Base-by-base conservation (phyloP, 805 yeast genomes). In the Candida loeiensis region DNA sequence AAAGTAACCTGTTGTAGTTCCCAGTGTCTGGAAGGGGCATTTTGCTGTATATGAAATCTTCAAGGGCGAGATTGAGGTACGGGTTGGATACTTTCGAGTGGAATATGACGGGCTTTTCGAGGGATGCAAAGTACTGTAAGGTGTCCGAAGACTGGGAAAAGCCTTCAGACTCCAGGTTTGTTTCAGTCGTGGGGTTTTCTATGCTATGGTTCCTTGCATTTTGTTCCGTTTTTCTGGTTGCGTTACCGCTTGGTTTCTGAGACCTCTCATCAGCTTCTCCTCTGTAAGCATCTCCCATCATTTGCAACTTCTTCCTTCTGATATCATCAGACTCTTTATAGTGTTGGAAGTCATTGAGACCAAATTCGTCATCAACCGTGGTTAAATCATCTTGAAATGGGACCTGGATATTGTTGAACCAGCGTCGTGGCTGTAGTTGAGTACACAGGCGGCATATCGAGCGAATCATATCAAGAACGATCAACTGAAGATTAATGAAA, bases 21-120 rank as follows among this genome's bases (percentile, higher is more conserved):
- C 29, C 42, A 4, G 34, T 35, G 8, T 50, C 43, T 6, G 58
- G 57, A 0, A 65, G 44, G 1, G 90, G 90, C 63, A 84, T 77
- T 14, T 72, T 59, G 39, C 73, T 71, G 58, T 85, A 93, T 0
- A 93, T 65, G 52, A 76, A 83, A 48, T 85, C 84, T 51, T 93
- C 99, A 4, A 89, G 51, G 1, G 96, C 88, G 12, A 93, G 65
- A 54, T 93, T 93, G 37, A 78, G 50, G 51, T 69, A 79, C 1
- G 98, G 98, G 49, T 84, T 74, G 2, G 64, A 56, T 8, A 83
- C 66, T 18, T 63, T 63, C 0, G 95, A 79, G 0, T 82, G 56
- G 24, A 86, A 69, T 1, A 81, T 66, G 14, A 80, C 61, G 4
- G 87, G 82, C n/a, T 51, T 49, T 19, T 50, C 42, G 3, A 26